Evolutionary conservation across 2,329 filamentous ascomycete species (phyloP), one percentile per base, ranked within the genome.

Genomic region (Colletotrichum sp.): DNA sequence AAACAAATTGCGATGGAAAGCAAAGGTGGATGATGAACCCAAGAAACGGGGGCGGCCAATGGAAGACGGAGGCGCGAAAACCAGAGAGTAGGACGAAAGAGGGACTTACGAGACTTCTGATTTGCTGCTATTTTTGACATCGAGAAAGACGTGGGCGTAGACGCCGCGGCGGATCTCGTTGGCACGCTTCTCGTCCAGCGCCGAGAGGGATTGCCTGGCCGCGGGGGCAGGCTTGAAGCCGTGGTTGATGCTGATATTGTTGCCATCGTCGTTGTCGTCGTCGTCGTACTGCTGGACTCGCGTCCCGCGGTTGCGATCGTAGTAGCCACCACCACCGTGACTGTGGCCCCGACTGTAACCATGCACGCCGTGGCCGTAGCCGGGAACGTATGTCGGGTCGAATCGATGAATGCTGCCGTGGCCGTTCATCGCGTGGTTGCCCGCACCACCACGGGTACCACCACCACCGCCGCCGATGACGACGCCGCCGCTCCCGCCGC

Each of bases 71-170:
- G 32, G 24, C 60, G 32, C 28, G 44, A 71, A 62, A 28, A 62
- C 36, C 36, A 44, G 32, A 52, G 6, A 49, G 72, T 39, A 62
- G 36, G 71, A 52, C 64, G 34, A 34, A 34, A 71, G 34, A 57
- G 69, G 16, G 74, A 77, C 79, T 81, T 74, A 81, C 80, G 76
- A 77, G 32, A 78, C 78, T n/a, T 71, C 75, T 68, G 80, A 77
- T 77, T 77, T 79, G 64, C 67, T 72, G 71, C 72, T 76, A 72
- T 76, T 77, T 76, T 79, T 79, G 77, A 77, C 71, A 34, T 76
- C 74, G 49, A 75, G 65, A 39, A 76, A 76, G 60, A 75, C 74
- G 59, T 76, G 71, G 44, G 77, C 72, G 52, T 71, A 76, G 12
- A 79, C 63, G 63, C 72, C 73, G 8, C 62, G 62, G 28, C 78